Evolutionary conservation across 2,329 filamentous ascomycete genomes (phyloP), one percentile per base, ranked within the genome.

Genomic region (Mollisia scopiformis): DNA sequence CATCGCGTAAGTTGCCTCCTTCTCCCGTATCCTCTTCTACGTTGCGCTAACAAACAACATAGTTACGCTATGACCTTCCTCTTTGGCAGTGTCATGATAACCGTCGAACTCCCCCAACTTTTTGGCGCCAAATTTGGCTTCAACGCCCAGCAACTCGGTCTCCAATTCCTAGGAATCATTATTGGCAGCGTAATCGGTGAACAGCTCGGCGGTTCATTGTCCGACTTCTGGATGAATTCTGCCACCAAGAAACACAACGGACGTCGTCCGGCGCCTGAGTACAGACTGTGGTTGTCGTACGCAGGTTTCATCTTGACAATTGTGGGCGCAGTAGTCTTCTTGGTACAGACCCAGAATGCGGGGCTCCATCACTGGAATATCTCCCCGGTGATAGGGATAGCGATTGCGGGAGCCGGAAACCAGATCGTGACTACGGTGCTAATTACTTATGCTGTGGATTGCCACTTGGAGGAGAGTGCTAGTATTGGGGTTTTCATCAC

Each of bases 371-470:
- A 78, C 2, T 88, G 82, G 80, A 83, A 86, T 58, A 77, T 86
- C 5, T 84, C 82, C 0, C 85, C 85, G 0, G 74, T 85, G 14
- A 68, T 87, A 16, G 84, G 84, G 4, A 78, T 77, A 6, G 84
- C 78, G 2, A 79, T 83, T 62, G 77, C 76, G 0, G 80, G 79
- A 0, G 80, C 78, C 5, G 85, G 85, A 0, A 86, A 86, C 61
- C 85, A 88, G 70, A 80, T 88, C 43, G 78, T 87, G 16, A 87
- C 85, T 0, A 87, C 85, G 0, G 81, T 87, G 2, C 69, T 85
- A 46, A 81, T 86, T 25, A 87, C 85, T 0, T 88, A 86, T 68
- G 80, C 84, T 0, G 80, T 88, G 1, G 85, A 88, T 64, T 84
- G 82, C 66, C 80, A 85, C 62, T 77, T 75, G 2, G 75, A 82